Evolutionary conservation across 2,329 filamentous ascomycete species (phyloP).

Genomic region (Penicillium decumbens): DNA sequence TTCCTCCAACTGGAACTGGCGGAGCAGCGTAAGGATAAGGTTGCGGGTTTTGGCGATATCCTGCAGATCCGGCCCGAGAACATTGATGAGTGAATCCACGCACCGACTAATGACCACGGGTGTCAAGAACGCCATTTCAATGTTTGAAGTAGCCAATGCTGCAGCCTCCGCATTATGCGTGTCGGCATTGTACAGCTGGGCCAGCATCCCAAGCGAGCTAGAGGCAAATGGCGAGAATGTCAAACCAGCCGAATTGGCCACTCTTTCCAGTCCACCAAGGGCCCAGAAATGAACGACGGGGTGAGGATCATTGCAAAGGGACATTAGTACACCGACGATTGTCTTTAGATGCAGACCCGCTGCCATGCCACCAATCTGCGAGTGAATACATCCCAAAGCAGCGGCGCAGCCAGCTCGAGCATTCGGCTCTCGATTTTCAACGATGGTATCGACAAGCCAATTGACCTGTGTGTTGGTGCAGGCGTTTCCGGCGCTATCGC

Average conservation of each 20-base stretch:
- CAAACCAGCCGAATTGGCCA: constrained; percentile 86
- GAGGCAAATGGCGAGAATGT: constrained; percentile 89
- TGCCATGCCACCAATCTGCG: constrained; percentile 94
- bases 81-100: constrained; percentile 93
- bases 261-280: constrained; percentile 76
- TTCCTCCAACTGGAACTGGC: constrained; percentile 73
- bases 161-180: constrained; percentile 81
- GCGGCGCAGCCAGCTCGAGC: constrained; percentile 91
- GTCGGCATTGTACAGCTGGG: constrained; percentile 86
- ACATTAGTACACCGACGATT: constrained; percentile 97
- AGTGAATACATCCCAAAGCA: constrained; percentile 87
- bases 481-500: constrained; percentile 74
- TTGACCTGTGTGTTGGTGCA: constrained; percentile 91
- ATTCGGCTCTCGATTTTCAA: constrained; percentile 86
- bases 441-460: constrained; percentile 86
- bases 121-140: constrained; percentile 80
- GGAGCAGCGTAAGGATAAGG: constrained; percentile 79
- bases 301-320: constrained; percentile 89
- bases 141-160: constrained; percentile 78
- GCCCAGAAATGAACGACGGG: constrained; percentile 96
- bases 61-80: constrained; percentile 89
- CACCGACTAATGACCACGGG: constrained; percentile 78
- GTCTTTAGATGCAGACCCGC: constrained; percentile 94
- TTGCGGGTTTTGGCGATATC: constrained; percentile 89
- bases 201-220: constrained; percentile 86